A percentile compares a stretch with the other conserved stretches of the same genome.
These are phyloP conservation scores for Trichoderma citrinoviride DNA, from an alignment of 2,329 filamentous ascomycete species.

Conservation along the genomic window DNA sequence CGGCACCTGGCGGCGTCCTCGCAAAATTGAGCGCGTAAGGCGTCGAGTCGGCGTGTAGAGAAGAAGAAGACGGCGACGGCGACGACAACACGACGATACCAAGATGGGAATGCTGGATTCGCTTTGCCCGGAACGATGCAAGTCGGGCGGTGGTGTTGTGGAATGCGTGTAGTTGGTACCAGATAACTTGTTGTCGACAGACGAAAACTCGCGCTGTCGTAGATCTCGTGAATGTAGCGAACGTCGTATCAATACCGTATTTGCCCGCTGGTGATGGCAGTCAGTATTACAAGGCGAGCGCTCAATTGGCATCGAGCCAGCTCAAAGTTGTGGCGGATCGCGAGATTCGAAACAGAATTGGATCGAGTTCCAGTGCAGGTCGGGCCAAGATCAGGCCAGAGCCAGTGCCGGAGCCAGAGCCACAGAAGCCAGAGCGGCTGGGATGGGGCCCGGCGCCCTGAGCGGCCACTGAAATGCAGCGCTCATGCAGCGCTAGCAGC, in stretches of 20 bases:
- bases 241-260: background rate
- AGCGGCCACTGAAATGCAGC: constrained; percentile 8
- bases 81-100: background rate
- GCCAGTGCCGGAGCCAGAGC: background rate
- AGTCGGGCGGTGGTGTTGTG: too few relatives aligned
- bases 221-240: background rate
- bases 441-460: background rate
- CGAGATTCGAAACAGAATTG: constrained; percentile 4
- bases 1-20: constrained; percentile 12
- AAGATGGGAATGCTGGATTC: background rate
- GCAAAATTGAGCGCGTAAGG: background rate
- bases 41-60: background rate
- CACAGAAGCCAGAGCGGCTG: background rate
- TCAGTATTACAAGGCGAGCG: background rate
- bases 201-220: too few relatives aligned
- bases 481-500: constrained; percentile 4
- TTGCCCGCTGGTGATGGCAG: background rate
- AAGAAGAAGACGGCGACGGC: background rate
- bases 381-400: background rate
- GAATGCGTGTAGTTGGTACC: too few relatives aligned
- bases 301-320: background rate
- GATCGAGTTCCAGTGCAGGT: background rate
- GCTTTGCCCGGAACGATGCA: too few relatives aligned
- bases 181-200: too few relatives aligned
- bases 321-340: background rate